Base-by-base conservation (phyloP, 345 rosid genomes). In the Dipteronia sinensis region DNA sequence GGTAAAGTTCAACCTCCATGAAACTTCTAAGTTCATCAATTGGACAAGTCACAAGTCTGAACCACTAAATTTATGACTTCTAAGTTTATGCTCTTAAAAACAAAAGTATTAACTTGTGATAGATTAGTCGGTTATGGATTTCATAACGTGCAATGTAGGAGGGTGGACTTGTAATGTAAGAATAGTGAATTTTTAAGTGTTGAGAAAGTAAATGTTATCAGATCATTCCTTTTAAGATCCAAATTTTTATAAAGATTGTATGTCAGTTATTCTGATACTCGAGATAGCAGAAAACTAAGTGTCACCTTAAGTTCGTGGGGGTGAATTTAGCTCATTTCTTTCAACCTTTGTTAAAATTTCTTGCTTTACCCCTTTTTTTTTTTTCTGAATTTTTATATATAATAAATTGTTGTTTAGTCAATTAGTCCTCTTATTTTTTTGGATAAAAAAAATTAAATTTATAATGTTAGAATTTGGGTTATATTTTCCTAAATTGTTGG, bases 81-180 rank as follows among this genome's bases (percentile, higher is more conserved):
- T 53, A 53, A 16, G 58, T 3, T 12, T 53, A 20, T 53, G 68
- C 42, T 15, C 9, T 11, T 12, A 65, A 65, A 65, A 65, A 27
- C 20, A 65, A 40, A 29, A 65, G 68, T 27, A 65, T 16, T 65
- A 11, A 29, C 2, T 53, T 53, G 58, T 3, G n/a, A 16, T 53
- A 15, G 58, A 53, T 4, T 13, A 49, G 55, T 49, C 3, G n/a
- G 19, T 53, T 53, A 7, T 16, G 16, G 6, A 53, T 53, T 53
- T 53, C 58, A 53, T 16, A 53, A 65, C 68, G 29, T 65, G 68
- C 42, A 65, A 65, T 65, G 44, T 65, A 65, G 15, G 19, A 29
- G n/a, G 58, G n/a, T 17, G n/a, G 6, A 15, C n/a, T 53, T 53
- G 58, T 53, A 29, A 65, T 65, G 38, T 65, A 27, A 10, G 19